A percentile compares a stretch with the other conserved stretches of the same genome.
Conservation (phyloP, 176 grass and related monocot genomes). For the Otatea glauca region DNA sequence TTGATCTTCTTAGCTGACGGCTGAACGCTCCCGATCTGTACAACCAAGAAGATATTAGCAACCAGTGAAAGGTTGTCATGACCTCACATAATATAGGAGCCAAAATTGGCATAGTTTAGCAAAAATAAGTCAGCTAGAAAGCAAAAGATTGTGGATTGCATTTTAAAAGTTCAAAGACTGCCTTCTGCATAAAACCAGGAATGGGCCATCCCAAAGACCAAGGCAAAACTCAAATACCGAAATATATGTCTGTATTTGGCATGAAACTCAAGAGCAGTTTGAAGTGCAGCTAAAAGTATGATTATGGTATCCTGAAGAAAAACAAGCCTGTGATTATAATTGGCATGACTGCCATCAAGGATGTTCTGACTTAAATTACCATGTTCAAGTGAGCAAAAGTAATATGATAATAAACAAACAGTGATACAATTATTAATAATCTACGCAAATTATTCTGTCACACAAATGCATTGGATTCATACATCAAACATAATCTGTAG, state of each 20-base stretch:
- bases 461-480: neutral
- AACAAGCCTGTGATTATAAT: neutral
- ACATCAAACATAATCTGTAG: neutral
- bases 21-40: conserved; percentile 51
- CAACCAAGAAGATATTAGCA: conserved; percentile 24
- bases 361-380: neutral
- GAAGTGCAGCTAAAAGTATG: neutral
- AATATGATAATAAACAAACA: conserved; percentile 2
- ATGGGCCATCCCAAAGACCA: neutral
- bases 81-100: neutral
- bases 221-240: neutral
- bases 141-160: neutral
- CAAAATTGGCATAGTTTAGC: neutral
- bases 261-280: neutral
- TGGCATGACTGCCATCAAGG: neutral
- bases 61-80: neutral
- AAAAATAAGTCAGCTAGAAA: neutral
- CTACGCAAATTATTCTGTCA: neutral
- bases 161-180: neutral
- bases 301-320: neutral
- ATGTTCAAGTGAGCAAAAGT: neutral
- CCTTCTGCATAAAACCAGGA: neutral
- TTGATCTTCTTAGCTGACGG: conserved; percentile 60
- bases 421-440: neutral
- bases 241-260: neutral